Conservation (phyloP, 2,329 filamentous ascomycete species). For the Claviceps purpurea region DNA sequence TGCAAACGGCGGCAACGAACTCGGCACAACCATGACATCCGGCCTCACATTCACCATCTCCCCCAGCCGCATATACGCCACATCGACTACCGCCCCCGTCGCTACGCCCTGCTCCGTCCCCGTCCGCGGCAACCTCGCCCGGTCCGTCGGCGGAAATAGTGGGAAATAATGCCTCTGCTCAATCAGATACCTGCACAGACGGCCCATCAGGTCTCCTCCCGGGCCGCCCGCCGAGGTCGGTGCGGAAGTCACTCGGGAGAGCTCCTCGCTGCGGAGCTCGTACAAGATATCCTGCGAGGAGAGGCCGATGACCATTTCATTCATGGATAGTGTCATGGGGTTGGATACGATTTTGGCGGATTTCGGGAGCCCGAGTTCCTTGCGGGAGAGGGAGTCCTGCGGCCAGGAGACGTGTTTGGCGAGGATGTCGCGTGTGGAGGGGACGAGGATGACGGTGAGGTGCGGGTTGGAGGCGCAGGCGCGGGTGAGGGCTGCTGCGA, state of each 20-base stretch:
- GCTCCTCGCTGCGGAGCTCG: slow-evolving; percentile 66
- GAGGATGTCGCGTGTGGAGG: slow-evolving; percentile 70
- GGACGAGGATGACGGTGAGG: slow-evolving; percentile 70
- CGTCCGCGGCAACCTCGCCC: slow-evolving; percentile 52
- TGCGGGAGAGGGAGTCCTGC: slow-evolving; percentile 46
- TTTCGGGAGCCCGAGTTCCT: slow-evolving; percentile 68
- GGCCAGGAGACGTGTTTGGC: slow-evolving; percentile 82
- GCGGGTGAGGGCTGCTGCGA: slow-evolving; percentile 58
- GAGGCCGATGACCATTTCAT: slow-evolving; percentile 73
- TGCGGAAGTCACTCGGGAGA: slow-evolving; percentile 13
- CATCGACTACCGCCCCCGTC: slow-evolving; percentile 67
- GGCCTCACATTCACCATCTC: slow-evolving; percentile 82
- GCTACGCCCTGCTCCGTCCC: slow-evolving; percentile 45
- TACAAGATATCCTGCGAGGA: slow-evolving; percentile 74
- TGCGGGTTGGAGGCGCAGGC: slow-evolving; percentile 58
- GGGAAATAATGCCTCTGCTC: slow-evolving; percentile 89
- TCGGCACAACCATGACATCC: slow-evolving; percentile 74
- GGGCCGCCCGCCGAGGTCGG: slow-evolving; percentile 2
- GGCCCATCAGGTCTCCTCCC: slow-evolving; percentile 45
- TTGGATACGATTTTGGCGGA: slow-evolving; percentile 70
- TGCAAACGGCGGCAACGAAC: slow-evolving; percentile 71
- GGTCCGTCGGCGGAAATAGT: slow-evolving; percentile 66
- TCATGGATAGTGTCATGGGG: slow-evolving; percentile 77
- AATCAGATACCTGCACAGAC: slow-evolving; percentile 66
- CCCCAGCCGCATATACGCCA: slow-evolving; percentile 73